phyloP scores from a whole-genome alignment of 176 grass and related monocot species.

The Hsuehochloa calcarea region DNA sequence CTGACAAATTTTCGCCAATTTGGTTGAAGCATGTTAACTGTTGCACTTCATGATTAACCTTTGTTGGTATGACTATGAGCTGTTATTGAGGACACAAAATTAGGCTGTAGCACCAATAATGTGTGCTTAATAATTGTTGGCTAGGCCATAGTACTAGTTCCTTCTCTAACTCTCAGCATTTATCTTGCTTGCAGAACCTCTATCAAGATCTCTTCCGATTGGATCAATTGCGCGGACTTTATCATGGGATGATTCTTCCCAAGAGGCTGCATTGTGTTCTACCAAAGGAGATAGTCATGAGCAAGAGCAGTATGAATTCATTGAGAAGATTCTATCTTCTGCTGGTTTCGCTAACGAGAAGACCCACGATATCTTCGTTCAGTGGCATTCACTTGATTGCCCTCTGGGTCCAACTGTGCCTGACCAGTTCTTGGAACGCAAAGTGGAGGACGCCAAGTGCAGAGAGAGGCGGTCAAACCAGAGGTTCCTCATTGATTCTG shows the following conservation, averaged over 20 bases:
- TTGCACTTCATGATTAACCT: constrained; percentile 20
- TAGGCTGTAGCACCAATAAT: constrained; percentile 17
- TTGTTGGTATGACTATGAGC: constrained; percentile 4
- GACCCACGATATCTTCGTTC: constrained; percentile 40
- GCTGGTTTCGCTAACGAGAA: constrained; percentile 44
- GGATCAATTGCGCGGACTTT: constrained; percentile 76
- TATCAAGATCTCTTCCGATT: constrained; percentile 71
- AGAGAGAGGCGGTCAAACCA: constrained; percentile 78
- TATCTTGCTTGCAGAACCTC: constrained; percentile 50
- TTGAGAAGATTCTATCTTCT: constrained; percentile 59
- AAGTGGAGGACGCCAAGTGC: constrained; percentile 57
- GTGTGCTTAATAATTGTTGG: constrained; percentile 18
- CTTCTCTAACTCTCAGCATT: neutral
- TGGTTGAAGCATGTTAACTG: constrained; percentile 7
- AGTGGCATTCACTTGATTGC: constrained; percentile 65
- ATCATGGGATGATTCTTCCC: constrained; percentile 69
- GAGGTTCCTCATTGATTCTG: constrained; percentile 81
- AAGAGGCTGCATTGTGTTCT: constrained; percentile 32
- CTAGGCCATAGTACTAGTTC: constrained; percentile 7
- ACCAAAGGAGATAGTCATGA: constrained; percentile 33
- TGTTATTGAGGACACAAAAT: constrained; percentile 18
- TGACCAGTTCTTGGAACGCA: constrained; percentile 69
- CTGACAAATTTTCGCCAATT: neutral
- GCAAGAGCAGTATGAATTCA: constrained; percentile 56
- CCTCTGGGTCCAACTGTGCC: constrained; percentile 59